phyloP scores from a whole-genome alignment of 495 filamentous ascomycete genomes.

The Rostrohypoxylon terebratum region DNA sequence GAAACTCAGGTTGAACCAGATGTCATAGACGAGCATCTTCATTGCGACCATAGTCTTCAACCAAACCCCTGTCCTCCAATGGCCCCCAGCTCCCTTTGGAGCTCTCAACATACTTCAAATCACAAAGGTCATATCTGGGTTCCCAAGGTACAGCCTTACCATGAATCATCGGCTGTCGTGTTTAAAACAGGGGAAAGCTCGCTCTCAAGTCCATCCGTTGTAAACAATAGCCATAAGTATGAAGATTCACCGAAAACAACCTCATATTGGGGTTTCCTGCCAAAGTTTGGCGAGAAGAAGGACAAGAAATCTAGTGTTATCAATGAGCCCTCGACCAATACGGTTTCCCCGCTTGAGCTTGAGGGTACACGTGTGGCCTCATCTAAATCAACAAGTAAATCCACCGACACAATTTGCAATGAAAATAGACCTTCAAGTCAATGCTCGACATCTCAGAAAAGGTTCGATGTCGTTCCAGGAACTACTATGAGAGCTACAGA shows the following conservation, averaged over 20 bases:
- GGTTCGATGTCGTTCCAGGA: conserved; percentile 17
- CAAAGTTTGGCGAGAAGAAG: conserved; percentile 20
- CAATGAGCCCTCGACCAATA: background rate
- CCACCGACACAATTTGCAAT: conserved; percentile 15
- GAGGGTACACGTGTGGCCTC: background rate
- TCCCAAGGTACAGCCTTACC: conserved; percentile 37
- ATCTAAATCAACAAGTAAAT: conserved; percentile 6
- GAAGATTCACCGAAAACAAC: conserved; percentile 28
- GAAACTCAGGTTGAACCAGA: background rate
- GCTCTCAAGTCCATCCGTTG: background rate
- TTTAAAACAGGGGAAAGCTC: conserved; percentile 24
- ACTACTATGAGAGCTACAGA: conserved; percentile 10
- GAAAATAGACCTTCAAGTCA: conserved; percentile 31
- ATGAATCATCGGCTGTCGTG: conserved; percentile 8
- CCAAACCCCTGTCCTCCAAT: conserved; percentile 21
- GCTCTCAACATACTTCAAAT: conserved; percentile 1
- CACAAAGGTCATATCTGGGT: conserved; percentile 38
- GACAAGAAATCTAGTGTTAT: conserved; percentile 8
- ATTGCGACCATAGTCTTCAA: conserved; percentile 27
- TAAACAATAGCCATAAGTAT: background rate
- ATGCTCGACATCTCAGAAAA: conserved; percentile 36
- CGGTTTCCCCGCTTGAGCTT: background rate
- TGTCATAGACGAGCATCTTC: conserved; percentile 20
- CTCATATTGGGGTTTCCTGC: conserved; percentile 44
- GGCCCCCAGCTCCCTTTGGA: conserved; percentile 15